These are phyloP conservation scores for Coniochaeta pulveracea DNA, from an alignment of 2,329 filamentous ascomycete genomes.

Conservation along the genomic window DNA sequence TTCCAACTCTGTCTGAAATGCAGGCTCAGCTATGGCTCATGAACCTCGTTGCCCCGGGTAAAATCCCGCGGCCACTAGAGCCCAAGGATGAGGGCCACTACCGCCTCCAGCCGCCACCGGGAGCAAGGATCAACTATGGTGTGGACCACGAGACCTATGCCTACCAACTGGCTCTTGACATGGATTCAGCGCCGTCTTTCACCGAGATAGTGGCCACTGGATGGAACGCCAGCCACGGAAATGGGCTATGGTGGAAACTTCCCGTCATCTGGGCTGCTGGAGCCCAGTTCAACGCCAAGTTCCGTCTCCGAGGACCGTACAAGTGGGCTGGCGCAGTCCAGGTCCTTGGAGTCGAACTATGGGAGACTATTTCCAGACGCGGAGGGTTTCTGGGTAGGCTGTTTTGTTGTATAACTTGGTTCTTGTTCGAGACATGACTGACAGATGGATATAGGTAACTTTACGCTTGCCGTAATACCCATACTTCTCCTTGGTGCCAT, in stretches of 20 bases:
- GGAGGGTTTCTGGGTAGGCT: constrained; percentile 23
- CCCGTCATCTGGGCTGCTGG: constrained; percentile 27
- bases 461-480: constrained; percentile 2
- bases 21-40: constrained; percentile 27
- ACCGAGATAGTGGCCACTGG: constrained; percentile 16
- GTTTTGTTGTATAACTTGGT: neutral
- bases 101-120: constrained; percentile 20
- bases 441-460: constrained; percentile 1
- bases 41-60: constrained; percentile 7
- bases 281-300: constrained; percentile 27
- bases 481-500: neutral
- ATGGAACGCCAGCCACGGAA: constrained; percentile 7
- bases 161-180: constrained; percentile 29
- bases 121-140: constrained; percentile 25
- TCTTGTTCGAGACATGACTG: neutral
- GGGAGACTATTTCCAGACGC: constrained; percentile 23
- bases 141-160: constrained; percentile 31
- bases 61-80: constrained; percentile 14
- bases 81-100: constrained; percentile 26
- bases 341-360: constrained; percentile 23
- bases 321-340: constrained; percentile 18
- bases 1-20: constrained; percentile 26
- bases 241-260: constrained; percentile 19
- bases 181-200: constrained; percentile 24
- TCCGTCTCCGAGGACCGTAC: constrained; percentile 26